These are phyloP conservation scores for Solanum chmielewskii DNA, from an alignment of 257 asterid species.

Conservation along the genomic window DNA sequence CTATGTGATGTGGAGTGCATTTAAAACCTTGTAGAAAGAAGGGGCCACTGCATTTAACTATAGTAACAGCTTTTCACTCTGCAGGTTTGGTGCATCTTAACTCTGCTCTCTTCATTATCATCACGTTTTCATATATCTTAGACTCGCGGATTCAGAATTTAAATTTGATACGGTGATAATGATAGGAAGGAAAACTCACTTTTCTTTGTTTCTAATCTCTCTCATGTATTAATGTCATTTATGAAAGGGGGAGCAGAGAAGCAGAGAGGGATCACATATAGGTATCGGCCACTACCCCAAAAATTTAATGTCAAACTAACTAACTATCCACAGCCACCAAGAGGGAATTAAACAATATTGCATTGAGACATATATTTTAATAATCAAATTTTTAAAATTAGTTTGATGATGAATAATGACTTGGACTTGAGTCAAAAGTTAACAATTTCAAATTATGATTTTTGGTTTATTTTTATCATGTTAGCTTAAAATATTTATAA, in stretches of 20 bases:
- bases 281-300: not conserved
- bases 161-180: not conserved
- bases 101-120: not conserved
- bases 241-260: not conserved
- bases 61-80: conserved; percentile 1
- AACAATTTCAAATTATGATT: no score
- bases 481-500: no score
- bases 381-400: no score
- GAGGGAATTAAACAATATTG: not conserved
- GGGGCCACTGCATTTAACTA: conserved; percentile 31
- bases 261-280: not conserved
- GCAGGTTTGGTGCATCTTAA: not conserved
- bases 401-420: no score
- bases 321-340: not conserved
- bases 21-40: conserved; percentile 20
- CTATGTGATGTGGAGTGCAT: conserved; percentile 1
- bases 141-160: not conserved
- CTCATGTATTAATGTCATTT: not conserved
- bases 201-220: not conserved
- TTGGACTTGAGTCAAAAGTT: no score
- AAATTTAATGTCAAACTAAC: not conserved
- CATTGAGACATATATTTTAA: not conserved
- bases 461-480: no score
- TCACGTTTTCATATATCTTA: not conserved
- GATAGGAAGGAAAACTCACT: not conserved